phyloP scores from a whole-genome alignment of 1,284 basidiomycete genomes.

The Puccinia coronata region DNA sequence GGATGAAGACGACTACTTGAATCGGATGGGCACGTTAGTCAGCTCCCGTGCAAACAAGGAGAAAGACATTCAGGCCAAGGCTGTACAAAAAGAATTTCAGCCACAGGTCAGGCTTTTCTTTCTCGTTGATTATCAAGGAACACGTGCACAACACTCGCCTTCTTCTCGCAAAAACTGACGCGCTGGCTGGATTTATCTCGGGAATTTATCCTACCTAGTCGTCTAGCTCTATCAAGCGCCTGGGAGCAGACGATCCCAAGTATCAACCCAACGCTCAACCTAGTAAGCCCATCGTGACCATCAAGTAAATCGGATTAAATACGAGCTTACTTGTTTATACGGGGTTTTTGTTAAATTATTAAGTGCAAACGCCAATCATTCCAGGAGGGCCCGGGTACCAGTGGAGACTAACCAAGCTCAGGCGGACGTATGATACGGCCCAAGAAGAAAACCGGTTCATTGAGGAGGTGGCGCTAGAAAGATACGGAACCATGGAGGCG shows the following conservation, averaged over 20 bases:
- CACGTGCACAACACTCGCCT: too few relatives aligned
- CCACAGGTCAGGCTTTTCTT: not conserved
- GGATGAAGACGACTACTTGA: constrained; percentile 7
- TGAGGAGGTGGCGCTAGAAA: constrained; percentile 74
- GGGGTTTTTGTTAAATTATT: not conserved
- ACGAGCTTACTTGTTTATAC: too few relatives aligned
- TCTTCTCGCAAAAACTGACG: too few relatives aligned
- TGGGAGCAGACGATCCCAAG: constrained; percentile 45
- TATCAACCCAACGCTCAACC: constrained; percentile 25
- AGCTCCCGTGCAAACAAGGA: constrained; percentile 23
- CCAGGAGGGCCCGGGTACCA: constrained; percentile 47
- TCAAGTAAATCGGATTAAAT: not conserved
- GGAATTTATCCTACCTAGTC: constrained; percentile 17
- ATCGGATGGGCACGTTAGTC: not conserved
- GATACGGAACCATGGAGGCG: constrained; percentile 78
- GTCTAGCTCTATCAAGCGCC: constrained; percentile 39
- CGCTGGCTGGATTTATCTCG: too few relatives aligned
- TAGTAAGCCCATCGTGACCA: not conserved
- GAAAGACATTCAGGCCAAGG: constrained; percentile 18
- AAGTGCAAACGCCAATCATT: constrained; percentile 10
- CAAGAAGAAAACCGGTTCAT: constrained; percentile 37
- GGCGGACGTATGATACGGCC: constrained; percentile 41
- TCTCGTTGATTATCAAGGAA: too few relatives aligned
- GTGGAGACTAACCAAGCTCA: constrained; percentile 46
- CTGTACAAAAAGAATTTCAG: not conserved